Conservation (phyloP, 1,139 yeast species). For the Taiozyma sp. region DNA sequence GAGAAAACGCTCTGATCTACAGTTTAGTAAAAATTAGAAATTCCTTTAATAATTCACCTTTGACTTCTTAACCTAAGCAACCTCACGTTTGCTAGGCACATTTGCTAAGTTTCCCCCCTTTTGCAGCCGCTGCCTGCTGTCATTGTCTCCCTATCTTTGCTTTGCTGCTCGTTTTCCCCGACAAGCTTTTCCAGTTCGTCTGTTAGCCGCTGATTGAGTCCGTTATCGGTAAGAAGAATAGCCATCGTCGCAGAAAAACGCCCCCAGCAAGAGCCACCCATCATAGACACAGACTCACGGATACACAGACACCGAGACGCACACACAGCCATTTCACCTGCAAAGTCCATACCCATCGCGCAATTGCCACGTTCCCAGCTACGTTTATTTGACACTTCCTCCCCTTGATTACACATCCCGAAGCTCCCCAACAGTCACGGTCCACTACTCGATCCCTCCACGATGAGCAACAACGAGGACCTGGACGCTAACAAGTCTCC, state of each 20-base stretch:
- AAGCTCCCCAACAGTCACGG: not conserved
- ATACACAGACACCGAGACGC: not conserved
- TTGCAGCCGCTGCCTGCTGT: not conserved
- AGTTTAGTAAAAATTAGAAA: not conserved
- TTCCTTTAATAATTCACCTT: not conserved
- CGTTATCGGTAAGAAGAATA: not conserved
- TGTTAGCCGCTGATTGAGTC: not conserved
- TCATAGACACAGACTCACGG: not conserved
- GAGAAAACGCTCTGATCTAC: not conserved
- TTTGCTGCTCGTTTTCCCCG: not conserved
- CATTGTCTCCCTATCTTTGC: not conserved
- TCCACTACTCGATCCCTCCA: not conserved
- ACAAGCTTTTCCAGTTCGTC: not conserved
- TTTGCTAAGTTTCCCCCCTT: not conserved
- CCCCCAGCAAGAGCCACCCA: not conserved
- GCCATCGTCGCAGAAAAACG: not conserved
- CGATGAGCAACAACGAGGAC: not conserved
- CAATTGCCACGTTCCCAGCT: not conserved
- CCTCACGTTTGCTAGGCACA: not conserved
- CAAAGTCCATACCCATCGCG: not conserved
- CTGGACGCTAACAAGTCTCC: slow-evolving; percentile 6
- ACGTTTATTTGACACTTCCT: not conserved
- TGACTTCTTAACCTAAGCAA: not conserved
- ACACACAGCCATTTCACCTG: too few species aligned
- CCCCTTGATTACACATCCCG: not conserved